A percentile compares a stretch with the other conserved stretches of the same genome.
phyloP scores from a whole-genome alignment of 768 basidiomycete species.

The Leucocoprinus leucothites region DNA sequence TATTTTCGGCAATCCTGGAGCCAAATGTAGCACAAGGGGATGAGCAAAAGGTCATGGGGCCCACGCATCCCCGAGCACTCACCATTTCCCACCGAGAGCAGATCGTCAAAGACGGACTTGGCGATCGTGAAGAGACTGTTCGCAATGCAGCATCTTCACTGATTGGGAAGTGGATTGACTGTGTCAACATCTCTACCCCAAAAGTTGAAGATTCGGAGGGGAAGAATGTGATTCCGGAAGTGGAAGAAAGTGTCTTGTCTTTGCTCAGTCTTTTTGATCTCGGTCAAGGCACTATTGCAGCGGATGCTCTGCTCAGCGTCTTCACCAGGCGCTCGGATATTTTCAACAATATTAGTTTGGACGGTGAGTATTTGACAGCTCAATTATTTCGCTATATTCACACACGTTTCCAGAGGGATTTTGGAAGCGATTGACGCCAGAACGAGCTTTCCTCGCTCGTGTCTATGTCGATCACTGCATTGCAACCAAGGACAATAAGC shows the following conservation, averaged over 20 bases:
- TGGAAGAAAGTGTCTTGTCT: conserved; percentile 38
- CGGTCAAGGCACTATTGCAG: conserved; percentile 54
- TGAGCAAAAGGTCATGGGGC: conserved; percentile 34
- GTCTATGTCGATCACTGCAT: conserved; percentile 81
- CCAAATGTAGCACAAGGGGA: conserved; percentile 27
- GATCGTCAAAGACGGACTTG: conserved; percentile 78
- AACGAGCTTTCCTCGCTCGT: conserved; percentile 77
- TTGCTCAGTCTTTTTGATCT: conserved; percentile 63
- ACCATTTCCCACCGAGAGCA: conserved; percentile 71
- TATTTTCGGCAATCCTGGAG: conserved; percentile 61
- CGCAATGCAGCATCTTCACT: conserved; percentile 69
- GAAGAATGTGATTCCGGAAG: conserved; percentile 12
- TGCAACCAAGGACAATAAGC: conserved; percentile 51
- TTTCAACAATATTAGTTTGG: conserved; percentile 66
- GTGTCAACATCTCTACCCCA: conserved; percentile 28
- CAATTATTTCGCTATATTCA: not conserved
- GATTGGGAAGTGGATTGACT: conserved; percentile 74
- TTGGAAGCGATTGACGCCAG: conserved; percentile 69
- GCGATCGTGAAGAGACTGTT: conserved; percentile 79
- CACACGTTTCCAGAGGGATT: conserved; percentile 49
- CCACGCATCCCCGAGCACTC: conserved; percentile 63
- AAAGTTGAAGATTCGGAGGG: conserved; percentile 29
- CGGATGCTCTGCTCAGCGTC: conserved; percentile 71
- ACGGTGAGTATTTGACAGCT: conserved; percentile 40
- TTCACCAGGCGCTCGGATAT: conserved; percentile 66